Percentiles rank a stretch among this genome's conserved stretches.
Conservation (phyloP, 257 asterid species). For the Nicotiana obtusifolia region DNA sequence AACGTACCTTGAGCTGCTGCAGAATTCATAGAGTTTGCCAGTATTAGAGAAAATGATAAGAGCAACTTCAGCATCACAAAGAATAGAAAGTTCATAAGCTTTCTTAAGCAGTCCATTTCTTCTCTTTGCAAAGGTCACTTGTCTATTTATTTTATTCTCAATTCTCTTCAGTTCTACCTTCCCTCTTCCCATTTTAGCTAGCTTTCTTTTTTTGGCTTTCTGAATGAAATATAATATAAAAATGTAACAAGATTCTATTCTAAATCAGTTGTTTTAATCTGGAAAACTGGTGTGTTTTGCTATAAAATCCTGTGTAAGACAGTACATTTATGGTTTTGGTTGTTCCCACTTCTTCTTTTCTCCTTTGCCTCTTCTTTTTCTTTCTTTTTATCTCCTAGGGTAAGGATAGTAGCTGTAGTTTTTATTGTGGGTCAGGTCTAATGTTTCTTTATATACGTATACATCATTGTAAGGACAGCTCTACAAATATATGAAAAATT, state of each 20-base stretch:
- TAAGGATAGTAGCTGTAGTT: not conserved
- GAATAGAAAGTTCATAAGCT: slow-evolving; percentile 56
- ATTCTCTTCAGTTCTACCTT: slow-evolving; percentile 66
- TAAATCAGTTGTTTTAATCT: not conserved
- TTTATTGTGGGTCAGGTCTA: slow-evolving; percentile 24
- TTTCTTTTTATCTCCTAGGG: slow-evolving; percentile 28
- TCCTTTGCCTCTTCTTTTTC: not conserved
- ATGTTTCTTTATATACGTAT: too few species aligned
- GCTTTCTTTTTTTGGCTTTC: not conserved
- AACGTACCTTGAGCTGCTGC: slow-evolving; percentile 50
- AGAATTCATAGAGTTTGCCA: slow-evolving; percentile 66
- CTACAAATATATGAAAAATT: too few species aligned
- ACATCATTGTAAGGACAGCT: too few species aligned
- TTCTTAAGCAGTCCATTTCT: slow-evolving; percentile 64
- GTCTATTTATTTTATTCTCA: slow-evolving; percentile 69
- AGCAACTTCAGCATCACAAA: slow-evolving; percentile 72
- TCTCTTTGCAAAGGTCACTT: slow-evolving; percentile 66
- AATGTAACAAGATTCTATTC: not conserved
- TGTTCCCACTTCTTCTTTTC: not conserved
- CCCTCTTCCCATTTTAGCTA: slow-evolving; percentile 52
- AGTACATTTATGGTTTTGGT: not conserved
- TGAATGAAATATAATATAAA: slow-evolving; percentile 1
- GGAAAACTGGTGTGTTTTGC: slow-evolving; percentile 25
- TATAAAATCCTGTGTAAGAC: slow-evolving; percentile 14
- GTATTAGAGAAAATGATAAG: slow-evolving; percentile 61